Conservation (phyloP, 257 asterid species). For the Solanum tarijense region DNA sequence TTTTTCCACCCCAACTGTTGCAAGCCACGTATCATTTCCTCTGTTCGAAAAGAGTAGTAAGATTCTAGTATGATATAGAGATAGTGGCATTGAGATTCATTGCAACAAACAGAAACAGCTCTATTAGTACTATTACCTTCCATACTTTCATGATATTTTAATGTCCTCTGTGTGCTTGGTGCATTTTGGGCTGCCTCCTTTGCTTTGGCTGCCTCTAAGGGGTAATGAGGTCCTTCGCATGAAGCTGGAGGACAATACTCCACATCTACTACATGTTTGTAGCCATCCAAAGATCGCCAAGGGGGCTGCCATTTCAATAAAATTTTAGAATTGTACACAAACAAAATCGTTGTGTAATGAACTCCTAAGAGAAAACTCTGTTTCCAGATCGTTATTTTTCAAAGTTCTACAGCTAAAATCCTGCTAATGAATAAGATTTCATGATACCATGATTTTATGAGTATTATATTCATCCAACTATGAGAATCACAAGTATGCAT, state of each 20-base stretch:
- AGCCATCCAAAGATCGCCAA: slow-evolving; percentile 72
- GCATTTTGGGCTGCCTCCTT: slow-evolving; percentile 78
- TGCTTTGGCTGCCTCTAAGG: slow-evolving; percentile 76
- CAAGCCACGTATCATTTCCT: slow-evolving; percentile 78
- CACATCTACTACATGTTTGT: slow-evolving; percentile 69
- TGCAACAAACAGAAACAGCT: background rate
- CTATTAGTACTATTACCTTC: slow-evolving; percentile 42
- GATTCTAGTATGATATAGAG: background rate
- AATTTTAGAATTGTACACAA: background rate
- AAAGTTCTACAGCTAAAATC: background rate
- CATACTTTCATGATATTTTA: slow-evolving; percentile 68
- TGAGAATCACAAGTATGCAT: background rate
- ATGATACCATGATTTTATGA: background rate
- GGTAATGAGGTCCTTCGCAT: slow-evolving; percentile 52
- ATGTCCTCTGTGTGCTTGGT: slow-evolving; percentile 37
- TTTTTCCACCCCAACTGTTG: slow-evolving; percentile 86
- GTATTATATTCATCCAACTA: background rate
- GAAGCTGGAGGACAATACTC: slow-evolving; percentile 66
- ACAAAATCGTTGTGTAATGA: background rate
- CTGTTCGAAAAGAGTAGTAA: slow-evolving; percentile 23
- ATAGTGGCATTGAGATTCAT: background rate
- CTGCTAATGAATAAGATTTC: background rate
- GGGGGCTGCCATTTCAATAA: slow-evolving; percentile 39
- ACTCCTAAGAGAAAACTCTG: background rate
- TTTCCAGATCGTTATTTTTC: background rate